phyloP scores from a whole-genome alignment of 2,329 filamentous ascomycete species.

The Apiospora koreana region DNA sequence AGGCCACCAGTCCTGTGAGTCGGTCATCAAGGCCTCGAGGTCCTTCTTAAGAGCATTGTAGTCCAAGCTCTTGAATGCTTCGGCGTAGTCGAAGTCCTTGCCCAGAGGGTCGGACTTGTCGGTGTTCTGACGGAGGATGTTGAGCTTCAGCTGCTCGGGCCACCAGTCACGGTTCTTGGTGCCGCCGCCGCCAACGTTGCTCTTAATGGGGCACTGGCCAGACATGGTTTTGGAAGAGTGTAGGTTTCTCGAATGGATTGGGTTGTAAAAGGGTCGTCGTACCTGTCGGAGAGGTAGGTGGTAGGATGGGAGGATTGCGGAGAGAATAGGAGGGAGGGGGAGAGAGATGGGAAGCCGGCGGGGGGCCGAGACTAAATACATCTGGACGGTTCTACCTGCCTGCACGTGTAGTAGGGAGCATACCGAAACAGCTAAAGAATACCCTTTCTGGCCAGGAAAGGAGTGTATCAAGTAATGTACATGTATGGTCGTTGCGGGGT shows the following conservation, averaged over 20 bases:
- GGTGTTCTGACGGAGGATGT: conserved; percentile 73
- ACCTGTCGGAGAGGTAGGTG: background rate
- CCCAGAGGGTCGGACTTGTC: conserved; percentile 62
- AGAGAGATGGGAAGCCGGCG: background rate
- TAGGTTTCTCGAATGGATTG: background rate
- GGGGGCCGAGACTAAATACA: conserved; percentile 7
- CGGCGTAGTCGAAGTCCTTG: conserved; percentile 69
- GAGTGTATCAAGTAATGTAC: conserved; percentile 5
- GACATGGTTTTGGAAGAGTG: conserved; percentile 10
- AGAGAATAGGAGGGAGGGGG: background rate
- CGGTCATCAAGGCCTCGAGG: conserved; percentile 69
- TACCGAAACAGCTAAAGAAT: conserved; percentile 2
- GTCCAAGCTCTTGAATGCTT: conserved; percentile 71
- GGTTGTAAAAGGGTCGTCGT: background rate
- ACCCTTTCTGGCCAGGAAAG: conserved; percentile 4
- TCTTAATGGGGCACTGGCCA: conserved; percentile 11
- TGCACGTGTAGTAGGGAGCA: background rate
- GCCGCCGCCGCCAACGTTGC: conserved; percentile 39
- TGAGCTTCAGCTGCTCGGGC: conserved; percentile 67
- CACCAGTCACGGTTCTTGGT: conserved; percentile 73
- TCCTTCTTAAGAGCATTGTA: conserved; percentile 75
- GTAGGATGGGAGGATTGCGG: background rate
- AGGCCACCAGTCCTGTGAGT: conserved; percentile 80
- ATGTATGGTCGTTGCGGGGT: background rate
- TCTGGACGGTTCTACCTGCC: background rate